Base-by-base conservation (phyloP, 2,329 filamentous ascomycete genomes). In the Venturia effusa region DNA sequence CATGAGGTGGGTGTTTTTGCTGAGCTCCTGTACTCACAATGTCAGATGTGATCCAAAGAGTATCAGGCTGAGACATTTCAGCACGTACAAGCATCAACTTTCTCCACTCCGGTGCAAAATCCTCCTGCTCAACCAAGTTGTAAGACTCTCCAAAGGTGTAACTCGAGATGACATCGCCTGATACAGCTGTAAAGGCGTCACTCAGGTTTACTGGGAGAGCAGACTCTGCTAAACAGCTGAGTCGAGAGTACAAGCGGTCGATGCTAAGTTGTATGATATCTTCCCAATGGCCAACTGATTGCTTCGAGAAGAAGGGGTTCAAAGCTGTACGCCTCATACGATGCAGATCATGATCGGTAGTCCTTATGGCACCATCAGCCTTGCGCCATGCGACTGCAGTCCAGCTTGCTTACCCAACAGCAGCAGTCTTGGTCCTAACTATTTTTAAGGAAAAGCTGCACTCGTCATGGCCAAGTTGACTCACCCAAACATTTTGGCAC, bases 271-370 rank as follows among this genome's bases (percentile, higher is more conserved):
- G 64, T 22, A 73, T 70, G 22, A 66, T 55, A 3, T 68, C 66
- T 45, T 71, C 70, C 3, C 72, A 57, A 4, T 54, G 39, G 0
- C 32, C 59, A 30, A 72, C 67, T 4, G 66, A 64, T 8, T 64
- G 41, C 61, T 70, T 69, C 11, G 74, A 75, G 65, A 76, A 76
- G 68, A 73, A 76, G 17, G 71, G 72, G 62, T 70, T 72, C 19
- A 76, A 63, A 1, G 74, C 71, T 5, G 67, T 67, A 57, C 71
- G 70, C 39, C 74, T 69, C 15, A 67, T 54, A n/a, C 71, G 71
- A 66, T 76, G 74, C 24, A 74, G 54, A 4, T 72, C 70, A 66
- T 75, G 71, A 30, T 62, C 60, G 4, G 64, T 63, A 0, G 71
- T 71, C 2, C 51, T 57, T 32, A 6, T 15, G 19, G 66, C 67